Conservation (phyloP, 257 asterid species). For the Catharanthus roseus region DNA sequence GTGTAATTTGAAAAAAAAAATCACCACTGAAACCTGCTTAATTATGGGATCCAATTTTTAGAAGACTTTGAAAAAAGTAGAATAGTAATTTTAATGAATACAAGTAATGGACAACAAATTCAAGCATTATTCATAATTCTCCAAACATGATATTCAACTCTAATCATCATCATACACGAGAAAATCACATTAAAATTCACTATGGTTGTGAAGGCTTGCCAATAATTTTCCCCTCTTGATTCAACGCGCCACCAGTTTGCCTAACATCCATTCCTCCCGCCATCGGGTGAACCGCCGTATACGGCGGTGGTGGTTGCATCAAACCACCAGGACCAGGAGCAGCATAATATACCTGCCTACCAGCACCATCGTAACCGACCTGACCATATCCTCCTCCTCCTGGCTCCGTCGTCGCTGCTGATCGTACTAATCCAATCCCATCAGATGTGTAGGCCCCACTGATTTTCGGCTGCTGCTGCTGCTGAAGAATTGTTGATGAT, state of each 20-base stretch:
- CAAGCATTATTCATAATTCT: background rate
- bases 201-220: conserved; percentile 12
- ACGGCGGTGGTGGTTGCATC: conserved; percentile 20
- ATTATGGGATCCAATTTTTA: too few relatives aligned
- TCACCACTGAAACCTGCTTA: too few relatives aligned
- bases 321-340: conserved; percentile 17
- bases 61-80: too few relatives aligned
- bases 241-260: conserved; percentile 18
- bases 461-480: conserved; percentile 20
- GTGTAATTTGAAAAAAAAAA: too few relatives aligned
- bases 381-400: conserved; percentile 34
- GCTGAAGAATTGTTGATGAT: conserved; percentile 21
- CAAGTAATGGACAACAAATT: background rate
- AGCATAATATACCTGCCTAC: conserved; percentile 32
- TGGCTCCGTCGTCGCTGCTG: conserved; percentile 12
- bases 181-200: background rate
- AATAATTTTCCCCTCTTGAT: conserved; percentile 24
- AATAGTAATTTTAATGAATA: too few relatives aligned
- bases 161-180: background rate
- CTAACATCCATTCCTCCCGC: conserved; percentile 17
- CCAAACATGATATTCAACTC: background rate
- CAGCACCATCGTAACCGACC: conserved; percentile 28
- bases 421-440: conserved; percentile 15
- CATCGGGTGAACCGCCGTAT: conserved; percentile 16
- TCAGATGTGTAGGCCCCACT: conserved; percentile 30